Evolutionary conservation across 2,329 filamentous ascomycete species (phyloP).

Genomic region (Tothia fuscella): DNA sequence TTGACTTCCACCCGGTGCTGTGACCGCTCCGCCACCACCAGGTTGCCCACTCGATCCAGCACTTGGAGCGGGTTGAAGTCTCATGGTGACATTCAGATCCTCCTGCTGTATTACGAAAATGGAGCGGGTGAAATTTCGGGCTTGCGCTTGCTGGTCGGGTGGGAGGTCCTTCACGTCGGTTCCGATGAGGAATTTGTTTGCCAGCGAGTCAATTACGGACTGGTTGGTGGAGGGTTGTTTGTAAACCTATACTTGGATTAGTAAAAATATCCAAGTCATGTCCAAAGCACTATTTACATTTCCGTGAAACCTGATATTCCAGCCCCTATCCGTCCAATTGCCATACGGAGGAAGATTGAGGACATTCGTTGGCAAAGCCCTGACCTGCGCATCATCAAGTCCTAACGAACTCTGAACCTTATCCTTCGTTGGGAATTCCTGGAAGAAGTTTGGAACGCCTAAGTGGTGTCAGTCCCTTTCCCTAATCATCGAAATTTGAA

Average conservation of each 20-base stretch:
- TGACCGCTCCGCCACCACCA: constrained; percentile 38
- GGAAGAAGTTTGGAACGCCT: constrained; percentile 55
- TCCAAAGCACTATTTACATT: constrained; percentile 36
- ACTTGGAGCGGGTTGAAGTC: constrained; percentile 46
- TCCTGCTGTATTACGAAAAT: constrained; percentile 68
- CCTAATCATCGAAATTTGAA: neutral
- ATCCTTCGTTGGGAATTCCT: constrained; percentile 50
- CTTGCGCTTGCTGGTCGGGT: constrained; percentile 48
- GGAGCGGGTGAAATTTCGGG: constrained; percentile 58
- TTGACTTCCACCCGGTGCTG: constrained; percentile 48
- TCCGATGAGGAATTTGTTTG: constrained; percentile 58
- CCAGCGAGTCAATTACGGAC: constrained; percentile 53
- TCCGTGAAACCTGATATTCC: constrained; percentile 66
- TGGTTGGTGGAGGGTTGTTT: constrained; percentile 59
- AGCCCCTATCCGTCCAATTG: constrained; percentile 69
- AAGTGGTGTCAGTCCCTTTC: neutral
- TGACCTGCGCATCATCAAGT: constrained; percentile 45
- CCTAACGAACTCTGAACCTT: constrained; percentile 50
- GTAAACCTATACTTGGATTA: constrained; percentile 37
- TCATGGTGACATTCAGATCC: constrained; percentile 50
- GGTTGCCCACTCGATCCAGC: constrained; percentile 40
- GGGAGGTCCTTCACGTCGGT: constrained; percentile 49
- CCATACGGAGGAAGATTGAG: constrained; percentile 55
- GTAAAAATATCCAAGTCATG: neutral
- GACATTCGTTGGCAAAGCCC: constrained; percentile 54